These are phyloP conservation scores for Venturia oleaginea DNA, from an alignment of 2,329 filamentous ascomycete genomes.

Conservation along the genomic window DNA sequence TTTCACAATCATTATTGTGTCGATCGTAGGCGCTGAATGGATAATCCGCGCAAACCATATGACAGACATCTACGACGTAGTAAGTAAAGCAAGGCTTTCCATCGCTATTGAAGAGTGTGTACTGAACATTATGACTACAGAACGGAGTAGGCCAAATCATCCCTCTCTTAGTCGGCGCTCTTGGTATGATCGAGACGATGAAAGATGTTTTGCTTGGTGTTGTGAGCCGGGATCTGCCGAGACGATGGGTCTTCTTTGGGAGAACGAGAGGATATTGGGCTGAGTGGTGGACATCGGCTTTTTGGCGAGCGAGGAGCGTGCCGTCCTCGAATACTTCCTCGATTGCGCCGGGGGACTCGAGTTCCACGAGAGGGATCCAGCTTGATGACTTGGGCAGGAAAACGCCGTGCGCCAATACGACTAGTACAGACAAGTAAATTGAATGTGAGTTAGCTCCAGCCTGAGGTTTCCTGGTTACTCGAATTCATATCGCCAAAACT, in stretches of 20 bases:
- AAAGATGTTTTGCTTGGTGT: slow-evolving; percentile 1
- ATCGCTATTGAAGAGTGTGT: no score
- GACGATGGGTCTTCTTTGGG: background rate
- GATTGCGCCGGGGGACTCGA: background rate
- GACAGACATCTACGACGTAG: background rate
- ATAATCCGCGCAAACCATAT: slow-evolving; percentile 5
- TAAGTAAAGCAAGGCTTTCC: no score
- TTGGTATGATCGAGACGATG: slow-evolving; percentile 1
- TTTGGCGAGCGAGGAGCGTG: background rate
- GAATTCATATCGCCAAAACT: background rate
- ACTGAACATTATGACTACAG: background rate
- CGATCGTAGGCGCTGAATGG: background rate
- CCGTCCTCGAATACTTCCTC: background rate
- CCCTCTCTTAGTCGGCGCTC: background rate
- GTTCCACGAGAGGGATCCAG: background rate
- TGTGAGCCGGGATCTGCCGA: background rate
- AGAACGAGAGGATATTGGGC: background rate
- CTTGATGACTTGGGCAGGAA: background rate
- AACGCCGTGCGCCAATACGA: background rate
- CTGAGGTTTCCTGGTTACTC: background rate
- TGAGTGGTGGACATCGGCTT: background rate
- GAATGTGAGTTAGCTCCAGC: no score
- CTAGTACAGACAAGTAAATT: background rate
- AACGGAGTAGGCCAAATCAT: background rate
- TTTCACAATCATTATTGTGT: background rate